These are phyloP conservation scores for Crithidia sp. DNA, from an alignment of 208 protist species.

Conservation along the genomic window DNA sequence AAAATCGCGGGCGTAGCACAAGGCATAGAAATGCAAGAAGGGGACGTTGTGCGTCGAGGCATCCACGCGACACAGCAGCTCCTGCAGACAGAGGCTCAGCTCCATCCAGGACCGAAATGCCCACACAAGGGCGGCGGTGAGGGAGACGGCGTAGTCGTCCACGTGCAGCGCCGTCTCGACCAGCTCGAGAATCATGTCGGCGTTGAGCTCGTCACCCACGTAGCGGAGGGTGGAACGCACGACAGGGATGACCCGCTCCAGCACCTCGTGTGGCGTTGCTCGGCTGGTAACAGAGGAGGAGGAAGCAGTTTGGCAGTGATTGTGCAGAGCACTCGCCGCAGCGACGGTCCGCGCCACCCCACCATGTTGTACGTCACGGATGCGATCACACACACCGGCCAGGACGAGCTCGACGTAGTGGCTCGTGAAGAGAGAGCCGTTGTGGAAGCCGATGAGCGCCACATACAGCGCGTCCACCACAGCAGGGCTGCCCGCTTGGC, in stretches of 20 bases:
- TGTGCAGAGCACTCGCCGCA: background rate
- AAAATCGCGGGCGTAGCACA: conserved; percentile 75
- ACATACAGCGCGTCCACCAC: conserved; percentile 65
- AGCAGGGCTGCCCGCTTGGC: conserved; percentile 34
- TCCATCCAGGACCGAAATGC: conserved; percentile 29
- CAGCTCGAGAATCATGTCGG: conserved; percentile 75
- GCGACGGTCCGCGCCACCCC: background rate
- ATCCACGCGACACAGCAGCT: conserved; percentile 63
- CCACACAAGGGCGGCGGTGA: conserved; percentile 29
- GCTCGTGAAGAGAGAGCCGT: conserved; percentile 69
- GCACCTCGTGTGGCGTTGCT: conserved; percentile 47
- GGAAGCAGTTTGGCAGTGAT: background rate
- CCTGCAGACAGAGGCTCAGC: conserved; percentile 40
- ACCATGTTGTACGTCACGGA: conserved; percentile 26
- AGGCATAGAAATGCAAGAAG: conserved; percentile 78
- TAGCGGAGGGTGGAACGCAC: conserved; percentile 50
- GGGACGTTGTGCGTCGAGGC: conserved; percentile 64
- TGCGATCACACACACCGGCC: conserved; percentile 73
- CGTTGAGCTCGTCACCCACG: conserved; percentile 87
- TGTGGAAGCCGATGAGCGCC: conserved; percentile 75
- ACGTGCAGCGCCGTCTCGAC: conserved; percentile 65
- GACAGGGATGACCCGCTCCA: conserved; percentile 66
- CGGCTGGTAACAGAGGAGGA: background rate
- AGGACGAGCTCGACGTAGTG: conserved; percentile 74
- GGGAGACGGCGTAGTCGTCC: conserved; percentile 25